Base-by-base conservation (phyloP, 2,329 filamentous ascomycete species). In the Huntiella bhutanensis region DNA sequence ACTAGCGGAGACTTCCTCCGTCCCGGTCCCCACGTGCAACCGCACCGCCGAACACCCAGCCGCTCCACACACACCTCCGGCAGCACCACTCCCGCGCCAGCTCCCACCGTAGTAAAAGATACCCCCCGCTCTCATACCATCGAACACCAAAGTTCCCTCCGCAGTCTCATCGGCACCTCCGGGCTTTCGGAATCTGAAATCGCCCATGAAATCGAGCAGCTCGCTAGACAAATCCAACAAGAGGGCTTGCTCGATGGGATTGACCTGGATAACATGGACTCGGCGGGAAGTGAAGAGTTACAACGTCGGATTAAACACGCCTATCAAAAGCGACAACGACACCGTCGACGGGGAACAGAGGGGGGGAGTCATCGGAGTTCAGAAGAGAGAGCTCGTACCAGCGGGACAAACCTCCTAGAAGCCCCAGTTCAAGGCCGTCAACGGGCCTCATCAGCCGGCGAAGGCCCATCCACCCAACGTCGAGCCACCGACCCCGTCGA, bases 221-320 rank as follows among this genome's bases (percentile, higher is more conserved):
- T 95, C 55, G 73, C 92, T 53, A 75, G 84, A 38, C 85, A 93
- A 57, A 94, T 93, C 49, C 72, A 87, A 53, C 80, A 88, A 52
- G 85, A 94, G 56, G 86, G 88, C 0, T 64, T 95, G 15, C 62
- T 94, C 33, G 84, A 95, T 55, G 87, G 85, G 13, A 76, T 95
- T 41, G 87, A 95, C 57, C 64, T 95, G 47, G 82, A 91, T 55
- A 87, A 87, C 52, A 77, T 95, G 46, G 86, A 88, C 51, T 69
- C 85, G 12, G 75, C 68, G 42, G 82, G 86, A 55, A 85, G 95
- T 57, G 86, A 95, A 55, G 84, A 92, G 56, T 75, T 96, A 12
- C 93, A 83, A 52, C 82, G 88, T 56, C 77, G 82, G 49, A 94
- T 96, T 54, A 87, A 86, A 2, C 83, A 92, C 55, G 85, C 85